Base-by-base conservation (phyloP, 441 rosid species). In the Mallotus japonicus region DNA sequence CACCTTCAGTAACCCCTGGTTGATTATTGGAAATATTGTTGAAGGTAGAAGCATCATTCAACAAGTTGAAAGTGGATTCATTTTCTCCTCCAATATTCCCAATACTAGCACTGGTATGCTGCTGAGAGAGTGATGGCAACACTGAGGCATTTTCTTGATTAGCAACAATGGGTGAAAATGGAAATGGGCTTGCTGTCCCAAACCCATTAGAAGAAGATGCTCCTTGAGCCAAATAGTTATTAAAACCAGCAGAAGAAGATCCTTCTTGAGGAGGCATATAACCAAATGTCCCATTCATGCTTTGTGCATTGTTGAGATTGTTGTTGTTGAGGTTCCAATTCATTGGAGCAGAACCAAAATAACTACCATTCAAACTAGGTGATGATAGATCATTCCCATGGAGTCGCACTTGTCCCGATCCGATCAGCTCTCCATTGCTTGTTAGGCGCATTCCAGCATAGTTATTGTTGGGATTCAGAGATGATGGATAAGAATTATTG, bases 361-460 rank as follows among this genome's bases (percentile, higher is more conserved):
- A 24, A 75, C n/a, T 47, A 56, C 16, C 22, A 44, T 20, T 32
- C 16, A 14, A 42, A 8, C 60, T 14, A 47, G 8, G 60, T 37
- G 70, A 22, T 20, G 70, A 44, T 16, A 7, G 16, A 24, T 34
- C 70, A 64, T 8, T 58, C 6, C 51, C 56, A 32, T 47, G 12
- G 63, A 37, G 14, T 24, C 15, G 57, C 50, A 34, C 11, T 42
- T 53, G 74, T 32, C 80, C 76, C 34, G 61, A 16, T 62, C 78
- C 70, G 10, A 63, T 1, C 32, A 75, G 56, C 55, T 62, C 76
- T 22, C 75, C 79, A 20, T 65, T 49, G 60, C 53, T 15, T 28
- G 51, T 67, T 57, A 78, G 56, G 42, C 76, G 71, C 11, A 74
- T 70, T 47, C 75, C 82, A 12, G 73, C 70, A 65, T 73, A 67